phyloP scores from a whole-genome alignment of 192 early-diverging fungal species.

The Entomortierella lignicola region DNA sequence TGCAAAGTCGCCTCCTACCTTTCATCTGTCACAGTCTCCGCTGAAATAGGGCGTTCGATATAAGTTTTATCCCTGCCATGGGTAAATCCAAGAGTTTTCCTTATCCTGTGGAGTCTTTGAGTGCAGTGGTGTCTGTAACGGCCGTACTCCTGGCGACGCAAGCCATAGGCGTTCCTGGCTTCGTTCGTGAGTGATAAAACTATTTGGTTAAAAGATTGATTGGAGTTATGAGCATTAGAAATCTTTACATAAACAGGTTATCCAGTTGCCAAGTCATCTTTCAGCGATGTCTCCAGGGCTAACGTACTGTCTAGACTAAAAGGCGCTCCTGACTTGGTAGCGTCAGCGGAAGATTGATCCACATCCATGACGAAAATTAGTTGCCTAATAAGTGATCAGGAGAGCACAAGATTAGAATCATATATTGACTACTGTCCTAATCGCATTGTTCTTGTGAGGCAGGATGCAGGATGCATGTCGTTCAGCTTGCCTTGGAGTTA shows the following conservation, averaged over 20 bases:
- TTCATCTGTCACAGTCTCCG: constrained; percentile 55
- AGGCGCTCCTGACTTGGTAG: constrained; percentile 5
- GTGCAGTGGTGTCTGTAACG: constrained; percentile 83
- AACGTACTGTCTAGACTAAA: constrained; percentile 30
- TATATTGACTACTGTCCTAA: neutral
- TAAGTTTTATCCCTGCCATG: constrained; percentile 64
- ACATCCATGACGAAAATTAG: constrained; percentile 11
- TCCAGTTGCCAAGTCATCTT: neutral
- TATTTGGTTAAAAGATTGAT: constrained; percentile 12
- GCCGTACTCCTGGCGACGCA: constrained; percentile 84
- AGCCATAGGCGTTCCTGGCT: constrained; percentile 78
- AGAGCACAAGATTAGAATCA: neutral
- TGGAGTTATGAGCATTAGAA: neutral
- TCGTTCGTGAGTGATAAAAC: constrained; percentile 68
- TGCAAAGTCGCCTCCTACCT: too few relatives aligned
- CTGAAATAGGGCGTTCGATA: constrained; percentile 62
- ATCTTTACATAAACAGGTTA: too few relatives aligned
- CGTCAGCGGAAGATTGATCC: constrained; percentile 8
- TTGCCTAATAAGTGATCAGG: neutral
- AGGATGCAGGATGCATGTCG: neutral
- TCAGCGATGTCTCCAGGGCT: neutral
- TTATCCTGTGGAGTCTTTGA: constrained; percentile 69
- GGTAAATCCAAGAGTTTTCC: constrained; percentile 61
- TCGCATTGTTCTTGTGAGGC: neutral
- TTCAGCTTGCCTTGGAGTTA: neutral